Evolutionary conservation across 2,329 filamentous ascomycete species (phyloP).

Genomic region (Purpureocillium takamizusanense): DNA sequence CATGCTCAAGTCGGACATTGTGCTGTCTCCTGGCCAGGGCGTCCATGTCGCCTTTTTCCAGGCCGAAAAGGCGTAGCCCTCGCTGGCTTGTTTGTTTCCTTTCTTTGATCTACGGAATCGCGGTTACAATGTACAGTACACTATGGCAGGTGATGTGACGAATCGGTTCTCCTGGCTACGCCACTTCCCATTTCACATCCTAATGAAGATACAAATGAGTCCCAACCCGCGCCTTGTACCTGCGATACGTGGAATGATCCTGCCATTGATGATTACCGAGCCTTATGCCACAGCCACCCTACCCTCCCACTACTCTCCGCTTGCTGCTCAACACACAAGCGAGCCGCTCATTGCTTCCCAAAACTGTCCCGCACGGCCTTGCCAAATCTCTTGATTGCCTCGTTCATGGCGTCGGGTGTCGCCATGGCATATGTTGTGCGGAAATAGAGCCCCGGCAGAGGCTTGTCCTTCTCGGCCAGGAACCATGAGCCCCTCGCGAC

Average conservation of each 20-base stretch:
- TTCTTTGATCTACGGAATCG: neutral
- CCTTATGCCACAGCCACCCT: too few relatives aligned
- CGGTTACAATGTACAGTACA: neutral
- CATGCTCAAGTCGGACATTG: slow-evolving; percentile 48
- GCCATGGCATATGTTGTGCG: slow-evolving; percentile 84
- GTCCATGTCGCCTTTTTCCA: slow-evolving; percentile 49
- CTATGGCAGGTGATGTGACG: too few relatives aligned
- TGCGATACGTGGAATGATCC: too few relatives aligned
- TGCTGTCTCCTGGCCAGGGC: slow-evolving; percentile 49
- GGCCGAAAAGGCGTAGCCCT: slow-evolving; percentile 19
- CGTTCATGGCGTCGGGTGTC: slow-evolving; percentile 57
- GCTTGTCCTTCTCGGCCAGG: slow-evolving; percentile 58
- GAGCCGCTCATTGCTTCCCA: slow-evolving; percentile 18
- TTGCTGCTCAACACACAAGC: neutral
- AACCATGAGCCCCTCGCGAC: slow-evolving; percentile 89
- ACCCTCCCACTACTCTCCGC: too few relatives aligned
- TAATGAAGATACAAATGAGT: too few relatives aligned
- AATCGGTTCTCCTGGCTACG: too few relatives aligned
- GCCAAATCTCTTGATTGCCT: slow-evolving; percentile 68
- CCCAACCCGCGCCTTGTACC: too few relatives aligned
- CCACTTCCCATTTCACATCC: too few relatives aligned
- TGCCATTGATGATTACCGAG: too few relatives aligned
- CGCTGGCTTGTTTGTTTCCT: neutral
- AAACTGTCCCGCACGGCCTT: slow-evolving; percentile 57
- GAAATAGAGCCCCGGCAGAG: slow-evolving; percentile 66